Evolutionary conservation across 805 yeast species (phyloP), one percentile per base, ranked within the genome.

Genomic region (Candida suzukii): DNA sequence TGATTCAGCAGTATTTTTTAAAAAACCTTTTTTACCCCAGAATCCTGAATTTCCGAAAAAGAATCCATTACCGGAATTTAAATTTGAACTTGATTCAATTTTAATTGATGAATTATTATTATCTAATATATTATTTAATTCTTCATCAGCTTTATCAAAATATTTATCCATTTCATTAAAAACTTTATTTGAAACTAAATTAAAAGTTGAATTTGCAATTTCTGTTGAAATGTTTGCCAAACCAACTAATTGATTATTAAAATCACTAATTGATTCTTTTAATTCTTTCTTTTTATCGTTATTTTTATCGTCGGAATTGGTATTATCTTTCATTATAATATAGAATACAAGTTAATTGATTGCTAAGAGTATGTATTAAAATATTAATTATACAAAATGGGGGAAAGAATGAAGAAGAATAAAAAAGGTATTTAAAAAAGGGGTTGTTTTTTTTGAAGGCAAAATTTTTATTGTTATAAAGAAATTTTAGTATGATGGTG

Each of bases 41-140:
- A 7, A 10, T 24, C 29, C 29, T 65, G 2, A n/a, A n/a, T 95
- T 95, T 7, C 70, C 67, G 19, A 78, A 78, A 47, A 66, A 73
- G 9, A 80, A 73, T 56, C 71, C 25, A 24, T 10, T 10, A 8
- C 10, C 10, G 10, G 25, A 24, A 24, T 24, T 24, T 7, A 24
- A 8, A 24, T 24, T 10, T 7, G 25, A 24, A 24, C 10, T n/a
- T n/a, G n/a, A n/a, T n/a, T n/a, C n/a, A n/a, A n/a, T n/a, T n/a
- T n/a, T n/a, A n/a, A n/a, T n/a, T n/a, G n/a, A n/a, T n/a, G n/a
- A n/a, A n/a, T n/a, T n/a, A n/a, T n/a, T n/a, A n/a, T n/a, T n/a
- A n/a, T n/a, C n/a, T n/a, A n/a, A n/a, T n/a, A n/a, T n/a, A n/a
- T 12, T 26, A 8, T 4, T 26, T n/a, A 12, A 26, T 26, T 26